Base-by-base conservation (phyloP, 176 grass and related monocot genomes). In the Rhynchospora breviuscula region DNA sequence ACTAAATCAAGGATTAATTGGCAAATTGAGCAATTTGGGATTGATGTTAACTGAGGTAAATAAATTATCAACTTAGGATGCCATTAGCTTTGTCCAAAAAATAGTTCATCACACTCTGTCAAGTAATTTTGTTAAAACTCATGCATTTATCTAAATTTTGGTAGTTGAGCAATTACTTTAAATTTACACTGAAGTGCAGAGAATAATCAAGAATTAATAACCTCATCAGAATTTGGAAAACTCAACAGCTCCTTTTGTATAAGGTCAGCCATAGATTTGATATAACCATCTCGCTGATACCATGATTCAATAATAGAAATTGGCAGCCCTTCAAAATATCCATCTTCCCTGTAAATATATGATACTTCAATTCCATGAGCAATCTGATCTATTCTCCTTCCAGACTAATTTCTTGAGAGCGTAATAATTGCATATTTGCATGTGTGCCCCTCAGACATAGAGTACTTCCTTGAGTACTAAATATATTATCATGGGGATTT, bases 211-310 rank as follows among this genome's bases (percentile, higher is more conserved):
- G 51, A 57, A 57, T 31, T 17, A 77, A 58, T 64, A 83, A 99
- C 97, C 93, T 99, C 97, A 73, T 93, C 88, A 84, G 88, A 86
- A 75, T 85, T 90, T 18, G 89, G 64, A 77, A 99, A 99, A 19
- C 48, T 73, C 63, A 78, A 79, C 23, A 95, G 65, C 47, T 96
- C 93, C 53, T 88, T 92, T 80, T 96, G 86, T 79, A 99, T 93
- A 54, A 95, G 90, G 78, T 99, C 91, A 66, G 93, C 86, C 91
- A 99, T 99, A 67, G 93, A 99, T 67, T 93, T 96, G 67, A 93
- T 90, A 89, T 99, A 95, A 60, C 97, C 97, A 81, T 92, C 88
- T 22, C 93, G 93, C 62, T 99, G 89, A 78, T 96, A 99, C 97
- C 93, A 99, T 79, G 91, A 95, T 85, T 93, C 91, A 4, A 99